phyloP scores from a whole-genome alignment of 2,329 filamentous ascomycete species.

The Xylariaceae sp. region DNA sequence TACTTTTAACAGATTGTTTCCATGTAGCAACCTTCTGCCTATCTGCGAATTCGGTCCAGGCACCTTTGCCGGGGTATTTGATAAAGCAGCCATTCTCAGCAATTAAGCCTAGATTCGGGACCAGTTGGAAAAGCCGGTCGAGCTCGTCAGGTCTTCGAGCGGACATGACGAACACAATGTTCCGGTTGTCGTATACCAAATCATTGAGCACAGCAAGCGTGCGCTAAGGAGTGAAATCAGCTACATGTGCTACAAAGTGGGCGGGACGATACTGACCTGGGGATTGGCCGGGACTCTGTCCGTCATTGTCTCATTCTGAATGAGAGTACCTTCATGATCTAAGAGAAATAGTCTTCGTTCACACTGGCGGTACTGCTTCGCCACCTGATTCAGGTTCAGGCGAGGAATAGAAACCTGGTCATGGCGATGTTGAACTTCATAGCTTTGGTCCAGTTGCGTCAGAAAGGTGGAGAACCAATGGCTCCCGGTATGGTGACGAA shows the following conservation, averaged over 20 bases:
- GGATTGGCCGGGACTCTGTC: constrained; percentile 87
- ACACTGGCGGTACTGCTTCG: constrained; percentile 69
- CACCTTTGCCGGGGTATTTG: constrained; percentile 69
- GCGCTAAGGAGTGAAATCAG: constrained; percentile 55
- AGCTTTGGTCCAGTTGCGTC: constrained; percentile 73
- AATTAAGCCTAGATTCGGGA: constrained; percentile 85
- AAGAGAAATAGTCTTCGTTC: constrained; percentile 82
- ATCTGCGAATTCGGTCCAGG: constrained; percentile 83
- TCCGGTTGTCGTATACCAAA: constrained; percentile 77
- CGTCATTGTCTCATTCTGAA: constrained; percentile 83
- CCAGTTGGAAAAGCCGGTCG: constrained; percentile 81
- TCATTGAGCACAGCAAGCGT: constrained; percentile 85
- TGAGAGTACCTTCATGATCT: constrained; percentile 92
- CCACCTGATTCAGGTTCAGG: constrained; percentile 71
- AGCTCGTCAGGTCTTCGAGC: constrained; percentile 86
- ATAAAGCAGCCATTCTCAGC: constrained; percentile 95
- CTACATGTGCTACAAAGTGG: not conserved
- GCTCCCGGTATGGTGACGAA: constrained; percentile 81
- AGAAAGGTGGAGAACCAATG: constrained; percentile 85
- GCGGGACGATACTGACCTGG: constrained; percentile 50
- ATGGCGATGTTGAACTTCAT: constrained; percentile 83
- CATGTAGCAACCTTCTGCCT: constrained; percentile 72
- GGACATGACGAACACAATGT: constrained; percentile 94
- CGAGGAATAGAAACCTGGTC: constrained; percentile 88
- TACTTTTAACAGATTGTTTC: constrained; percentile 83